These are phyloP conservation scores for Gleditsia sinensis DNA, from an alignment of 306 rosid species.

Conservation along the genomic window DNA sequence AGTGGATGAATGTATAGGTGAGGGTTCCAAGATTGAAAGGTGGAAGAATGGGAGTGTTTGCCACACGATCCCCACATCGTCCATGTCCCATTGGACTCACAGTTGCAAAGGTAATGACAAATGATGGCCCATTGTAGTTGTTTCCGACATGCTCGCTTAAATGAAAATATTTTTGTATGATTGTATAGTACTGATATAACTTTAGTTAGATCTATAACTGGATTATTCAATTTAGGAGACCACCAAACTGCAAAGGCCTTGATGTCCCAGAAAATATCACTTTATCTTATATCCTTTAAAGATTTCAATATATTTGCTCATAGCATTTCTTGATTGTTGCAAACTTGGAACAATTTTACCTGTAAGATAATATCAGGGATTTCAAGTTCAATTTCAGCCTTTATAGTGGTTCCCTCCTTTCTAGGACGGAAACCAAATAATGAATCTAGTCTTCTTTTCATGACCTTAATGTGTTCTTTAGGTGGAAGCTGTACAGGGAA, in stretches of 20 bases:
- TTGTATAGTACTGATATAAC: background rate
- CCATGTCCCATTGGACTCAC: slow-evolving; percentile 97
- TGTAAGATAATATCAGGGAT: background rate
- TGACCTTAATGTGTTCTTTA: slow-evolving; percentile 35
- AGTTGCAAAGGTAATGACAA: slow-evolving; percentile 73
- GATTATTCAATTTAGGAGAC: slow-evolving; percentile 20
- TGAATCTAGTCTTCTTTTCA: background rate
- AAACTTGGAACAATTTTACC: background rate
- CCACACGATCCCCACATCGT: slow-evolving; percentile 93
- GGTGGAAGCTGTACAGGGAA: slow-evolving; percentile 83
- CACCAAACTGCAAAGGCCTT: background rate
- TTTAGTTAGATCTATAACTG: background rate
- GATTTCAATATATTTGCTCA: background rate
- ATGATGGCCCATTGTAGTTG: slow-evolving; percentile 8
- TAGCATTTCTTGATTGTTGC: slow-evolving; percentile 12
- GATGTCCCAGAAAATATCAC: slow-evolving; percentile 3
- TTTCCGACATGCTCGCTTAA: slow-evolving; percentile 2
- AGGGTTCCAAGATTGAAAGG: slow-evolving; percentile 91
- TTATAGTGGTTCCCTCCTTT: background rate
- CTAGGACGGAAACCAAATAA: slow-evolving; percentile 19
- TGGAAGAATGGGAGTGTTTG: slow-evolving; percentile 84
- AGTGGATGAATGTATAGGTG: slow-evolving; percentile 68
- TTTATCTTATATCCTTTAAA: background rate
- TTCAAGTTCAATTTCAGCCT: background rate
- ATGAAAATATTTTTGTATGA: background rate